Evolutionary conservation across 768 basidiomycete genomes (phyloP).

Genomic region (Pulveroboletus ravenelii): DNA sequence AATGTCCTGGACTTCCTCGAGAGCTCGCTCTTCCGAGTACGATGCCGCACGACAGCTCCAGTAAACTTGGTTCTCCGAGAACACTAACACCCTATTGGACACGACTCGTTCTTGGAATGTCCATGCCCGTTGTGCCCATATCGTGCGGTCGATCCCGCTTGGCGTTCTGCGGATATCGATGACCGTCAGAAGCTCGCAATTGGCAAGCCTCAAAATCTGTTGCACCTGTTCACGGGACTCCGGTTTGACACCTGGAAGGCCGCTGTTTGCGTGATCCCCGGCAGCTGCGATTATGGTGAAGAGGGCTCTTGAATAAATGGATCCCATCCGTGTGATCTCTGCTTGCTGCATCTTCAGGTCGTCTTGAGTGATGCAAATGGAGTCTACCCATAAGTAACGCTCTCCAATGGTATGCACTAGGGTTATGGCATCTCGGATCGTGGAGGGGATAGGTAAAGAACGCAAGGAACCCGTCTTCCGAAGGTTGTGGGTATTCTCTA

Average conservation of each 20-base stretch:
- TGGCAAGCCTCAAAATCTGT: conserved; percentile 5
- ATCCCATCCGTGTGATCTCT: conserved; percentile 21
- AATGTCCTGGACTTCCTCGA: conserved; percentile 3
- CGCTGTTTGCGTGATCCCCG: conserved; percentile 6
- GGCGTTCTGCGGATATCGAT: not conserved
- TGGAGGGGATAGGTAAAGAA: conserved; percentile 13
- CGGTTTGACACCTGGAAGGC: conserved; percentile 7
- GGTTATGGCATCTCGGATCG: conserved; percentile 22
- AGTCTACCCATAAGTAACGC: conserved; percentile 26
- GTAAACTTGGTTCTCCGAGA: conserved; percentile 16
- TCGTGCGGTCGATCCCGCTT: conserved; percentile 1
- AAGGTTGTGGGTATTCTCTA: conserved; percentile 1
- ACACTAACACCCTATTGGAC: conserved; percentile 14
- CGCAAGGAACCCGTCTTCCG: conserved; percentile 1
- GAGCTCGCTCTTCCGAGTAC: conserved; percentile 11
- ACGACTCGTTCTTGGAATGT: conserved; percentile 19
- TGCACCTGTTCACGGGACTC: conserved; percentile 6
- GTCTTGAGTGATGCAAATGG: conserved; percentile 22
- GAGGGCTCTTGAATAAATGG: conserved; percentile 14
- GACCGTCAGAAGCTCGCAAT: conserved; percentile 11
- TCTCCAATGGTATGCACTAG: conserved; percentile 18
- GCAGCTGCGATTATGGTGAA: conserved; percentile 20
- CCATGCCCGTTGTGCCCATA: conserved; percentile 16
- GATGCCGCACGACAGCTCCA: conserved; percentile 12
- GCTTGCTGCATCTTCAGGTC: conserved; percentile 10